These are phyloP conservation scores for Diaporthe aspalathi DNA, from an alignment of 2,329 filamentous ascomycete genomes.

Conservation along the genomic window DNA sequence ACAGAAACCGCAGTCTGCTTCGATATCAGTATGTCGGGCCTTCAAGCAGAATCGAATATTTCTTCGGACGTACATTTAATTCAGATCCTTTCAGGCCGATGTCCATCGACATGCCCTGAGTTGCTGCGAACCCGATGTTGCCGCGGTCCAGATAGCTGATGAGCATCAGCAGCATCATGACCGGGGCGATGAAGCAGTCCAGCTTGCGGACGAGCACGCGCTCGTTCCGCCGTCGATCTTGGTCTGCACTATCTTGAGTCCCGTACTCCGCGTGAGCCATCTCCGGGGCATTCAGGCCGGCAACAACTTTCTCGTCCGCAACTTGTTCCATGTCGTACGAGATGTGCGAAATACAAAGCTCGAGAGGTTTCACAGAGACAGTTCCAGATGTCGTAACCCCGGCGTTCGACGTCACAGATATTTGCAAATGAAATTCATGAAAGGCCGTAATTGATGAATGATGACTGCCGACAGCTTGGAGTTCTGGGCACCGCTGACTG, in stretches of 20 bases:
- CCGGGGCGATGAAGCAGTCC: constrained; percentile 37
- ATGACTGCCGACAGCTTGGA: neutral
- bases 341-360: neutral
- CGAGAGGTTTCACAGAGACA: neutral
- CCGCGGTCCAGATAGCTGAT: constrained; percentile 45
- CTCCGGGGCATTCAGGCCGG: neutral
- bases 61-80: neutral
- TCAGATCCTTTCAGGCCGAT: neutral
- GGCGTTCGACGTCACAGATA: neutral
- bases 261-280: neutral
- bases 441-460: neutral
- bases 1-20: constrained; percentile 44
- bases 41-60: neutral
- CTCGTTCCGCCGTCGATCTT: constrained; percentile 30
- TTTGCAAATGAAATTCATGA: too few relatives aligned
- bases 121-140: constrained; percentile 46
- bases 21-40: constrained; percentile 5
- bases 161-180: constrained; percentile 39
- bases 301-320: neutral
- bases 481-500: constrained; percentile 10
- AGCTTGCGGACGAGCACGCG: constrained; percentile 34
- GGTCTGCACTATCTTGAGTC: neutral
- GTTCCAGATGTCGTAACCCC: too few relatives aligned
- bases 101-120: constrained; percentile 43
- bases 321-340: neutral